Evolutionary conservation across 176 grass and related monocot genomes (phyloP).

Genomic region (Musa beccarii): DNA sequence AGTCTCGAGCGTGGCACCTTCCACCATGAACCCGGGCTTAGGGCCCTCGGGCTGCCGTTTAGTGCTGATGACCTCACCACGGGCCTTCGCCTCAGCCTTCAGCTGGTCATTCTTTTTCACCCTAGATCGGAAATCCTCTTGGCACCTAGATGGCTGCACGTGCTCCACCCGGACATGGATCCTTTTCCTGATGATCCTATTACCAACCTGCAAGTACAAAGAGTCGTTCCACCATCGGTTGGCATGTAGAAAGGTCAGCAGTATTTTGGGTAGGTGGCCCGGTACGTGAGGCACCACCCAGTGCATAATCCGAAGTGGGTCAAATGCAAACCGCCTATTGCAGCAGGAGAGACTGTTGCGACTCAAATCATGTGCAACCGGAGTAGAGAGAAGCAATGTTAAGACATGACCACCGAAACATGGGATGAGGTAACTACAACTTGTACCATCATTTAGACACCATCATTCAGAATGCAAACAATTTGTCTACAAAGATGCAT

Average conservation of each 20-base stretch:
- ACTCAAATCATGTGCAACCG: too few relatives aligned
- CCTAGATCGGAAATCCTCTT: neutral
- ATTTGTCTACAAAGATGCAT: too few relatives aligned
- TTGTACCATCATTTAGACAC: too few relatives aligned
- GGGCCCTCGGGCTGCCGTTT: conserved; percentile 4
- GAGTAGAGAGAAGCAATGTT: too few relatives aligned
- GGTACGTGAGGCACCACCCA: too few relatives aligned
- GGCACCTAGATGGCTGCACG: neutral
- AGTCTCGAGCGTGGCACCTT: conserved; percentile 1
- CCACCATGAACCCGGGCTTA: conserved; percentile 11
- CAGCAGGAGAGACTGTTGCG: too few relatives aligned
- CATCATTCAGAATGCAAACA: too few relatives aligned
- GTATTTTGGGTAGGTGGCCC: too few relatives aligned
- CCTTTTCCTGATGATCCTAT: conserved; percentile 3
- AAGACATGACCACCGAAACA: too few relatives aligned
- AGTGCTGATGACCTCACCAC: conserved; percentile 4
- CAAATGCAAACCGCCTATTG: too few relatives aligned
- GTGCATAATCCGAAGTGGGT: too few relatives aligned
- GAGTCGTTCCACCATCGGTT: neutral
- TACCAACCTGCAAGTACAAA: conserved; percentile 3
- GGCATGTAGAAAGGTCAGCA: neutral
- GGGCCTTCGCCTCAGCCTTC: neutral
- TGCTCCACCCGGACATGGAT: neutral
- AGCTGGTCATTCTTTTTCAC: conserved; percentile 6
- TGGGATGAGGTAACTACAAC: too few relatives aligned